Conservation (phyloP, 208 protist species). For the Trypanosoma scelopori region DNA sequence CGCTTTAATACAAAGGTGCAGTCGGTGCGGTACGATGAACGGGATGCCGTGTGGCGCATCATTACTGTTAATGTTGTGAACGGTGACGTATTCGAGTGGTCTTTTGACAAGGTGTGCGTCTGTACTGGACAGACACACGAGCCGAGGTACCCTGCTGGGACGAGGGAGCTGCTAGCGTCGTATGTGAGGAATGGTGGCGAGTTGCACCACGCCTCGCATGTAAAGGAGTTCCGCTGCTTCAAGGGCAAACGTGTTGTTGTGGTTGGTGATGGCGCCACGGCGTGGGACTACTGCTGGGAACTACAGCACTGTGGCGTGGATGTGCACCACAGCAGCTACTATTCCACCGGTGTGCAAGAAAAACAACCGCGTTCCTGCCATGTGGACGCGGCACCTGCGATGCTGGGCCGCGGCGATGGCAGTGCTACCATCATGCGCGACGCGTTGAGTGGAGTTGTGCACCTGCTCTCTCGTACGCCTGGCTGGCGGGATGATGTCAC, state of each 20-base stretch:
- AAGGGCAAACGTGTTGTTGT: constrained; percentile 73
- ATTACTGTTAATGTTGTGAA: constrained; percentile 87
- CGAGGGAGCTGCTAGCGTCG: constrained; percentile 40
- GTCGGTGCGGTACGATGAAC: constrained; percentile 58
- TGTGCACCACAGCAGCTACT: constrained; percentile 62
- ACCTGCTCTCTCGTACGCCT: constrained; percentile 35
- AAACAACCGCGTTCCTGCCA: background rate
- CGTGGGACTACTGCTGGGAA: constrained; percentile 80
- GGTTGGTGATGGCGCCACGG: constrained; percentile 78
- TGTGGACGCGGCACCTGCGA: background rate
- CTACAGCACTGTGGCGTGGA: constrained; percentile 63
- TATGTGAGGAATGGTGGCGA: constrained; percentile 65
- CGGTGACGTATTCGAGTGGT: constrained; percentile 88
- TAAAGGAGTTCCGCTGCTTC: constrained; percentile 86
- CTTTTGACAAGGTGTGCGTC: constrained; percentile 84
- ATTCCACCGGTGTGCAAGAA: background rate
- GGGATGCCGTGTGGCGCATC: constrained; percentile 60
- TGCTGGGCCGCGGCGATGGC: background rate
- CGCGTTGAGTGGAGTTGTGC: constrained; percentile 30
- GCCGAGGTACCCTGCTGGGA: constrained; percentile 56
- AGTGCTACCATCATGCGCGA: constrained; percentile 27
- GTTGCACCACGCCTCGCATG: constrained; percentile 77
- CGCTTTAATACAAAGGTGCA: constrained; percentile 90
- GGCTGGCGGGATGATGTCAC: constrained; percentile 53
- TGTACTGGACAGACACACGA: constrained; percentile 86